A percentile compares a stretch with the other conserved stretches of the same genome.
Conservation (phyloP, 2,329 filamentous ascomycete species). For the Diplodia mutila region DNA sequence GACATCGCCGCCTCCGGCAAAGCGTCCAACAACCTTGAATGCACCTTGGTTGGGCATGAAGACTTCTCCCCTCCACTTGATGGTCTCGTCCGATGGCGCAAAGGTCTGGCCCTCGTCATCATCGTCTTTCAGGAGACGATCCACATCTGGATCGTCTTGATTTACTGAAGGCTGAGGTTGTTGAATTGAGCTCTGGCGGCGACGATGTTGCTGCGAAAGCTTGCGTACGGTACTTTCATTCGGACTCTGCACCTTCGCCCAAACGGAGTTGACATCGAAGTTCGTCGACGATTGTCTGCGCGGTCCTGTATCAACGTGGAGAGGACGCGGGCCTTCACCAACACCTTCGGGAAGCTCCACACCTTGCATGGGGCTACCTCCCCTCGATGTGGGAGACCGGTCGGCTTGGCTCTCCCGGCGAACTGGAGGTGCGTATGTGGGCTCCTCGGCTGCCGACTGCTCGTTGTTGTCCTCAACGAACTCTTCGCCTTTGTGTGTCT, state of each 20-base stretch:
- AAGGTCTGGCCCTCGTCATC: slow-evolving; percentile 81
- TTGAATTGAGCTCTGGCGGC: slow-evolving; percentile 50
- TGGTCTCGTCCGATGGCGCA: slow-evolving; percentile 71
- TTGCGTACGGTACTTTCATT: slow-evolving; percentile 47
- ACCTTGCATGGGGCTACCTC: slow-evolving; percentile 28
- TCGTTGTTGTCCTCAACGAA: slow-evolving; percentile 41
- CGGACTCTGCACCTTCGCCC: slow-evolving; percentile 80
- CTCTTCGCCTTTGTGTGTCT: slow-evolving; percentile 23
- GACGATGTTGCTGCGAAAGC: slow-evolving; percentile 42
- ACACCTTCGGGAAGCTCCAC: slow-evolving; percentile 43
- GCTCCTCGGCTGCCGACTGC: slow-evolving; percentile 47
- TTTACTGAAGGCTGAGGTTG: slow-evolving; percentile 37
- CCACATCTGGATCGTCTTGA: slow-evolving; percentile 80
- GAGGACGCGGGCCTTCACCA: slow-evolving; percentile 32
- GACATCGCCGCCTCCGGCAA: slow-evolving; percentile 83
- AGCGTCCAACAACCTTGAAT: slow-evolving; percentile 76
- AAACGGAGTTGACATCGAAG: slow-evolving; percentile 87
- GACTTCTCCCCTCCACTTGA: slow-evolving; percentile 56
- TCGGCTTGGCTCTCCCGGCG: slow-evolving; percentile 34
- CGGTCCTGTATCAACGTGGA: slow-evolving; percentile 41
- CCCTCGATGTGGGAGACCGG: slow-evolving; percentile 29
- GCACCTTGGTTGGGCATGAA: slow-evolving; percentile 71
- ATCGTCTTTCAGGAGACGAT: slow-evolving; percentile 82
- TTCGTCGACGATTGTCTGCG: slow-evolving; percentile 61
- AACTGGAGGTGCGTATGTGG: slow-evolving; percentile 49